Base-by-base conservation (phyloP, 2,329 filamentous ascomycete genomes). In the Penicillium sp. region DNA sequence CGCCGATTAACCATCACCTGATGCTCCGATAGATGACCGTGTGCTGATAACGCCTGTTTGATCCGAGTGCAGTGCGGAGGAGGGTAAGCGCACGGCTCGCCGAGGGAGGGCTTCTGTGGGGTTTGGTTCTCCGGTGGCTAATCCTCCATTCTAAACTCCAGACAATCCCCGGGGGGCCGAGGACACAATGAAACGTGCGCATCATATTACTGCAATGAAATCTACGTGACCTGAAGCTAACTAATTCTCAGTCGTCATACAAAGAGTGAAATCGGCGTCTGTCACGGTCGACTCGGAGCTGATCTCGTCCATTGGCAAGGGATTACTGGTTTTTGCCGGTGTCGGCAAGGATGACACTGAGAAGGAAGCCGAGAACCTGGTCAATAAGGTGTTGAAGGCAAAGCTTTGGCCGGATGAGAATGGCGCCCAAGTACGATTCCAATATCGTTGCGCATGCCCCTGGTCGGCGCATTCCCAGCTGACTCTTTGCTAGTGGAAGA, bases 261-360 rank as follows among this genome's bases (percentile, higher is more conserved):
- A 99, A 78, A 87, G 95, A 65, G 95, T 99, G 53, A 87, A 96
- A 60, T 98, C 93, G 44, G 94, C 94, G 60, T 97, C 94, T 7
- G 95, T 99, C 69, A 95, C 92, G 1, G 94, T 99, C 54, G 93
- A 99, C 73, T 89, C 91, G 71, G 84, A 96, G 73, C 80, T 96
- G 33, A 85, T 99, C 47, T 98, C 95, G 1, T 90, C 89, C 3
- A 98, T 99, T 69, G 91, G 92, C 60, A 91, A 89, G 76, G 95
- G 95, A 33, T 79, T 99, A 44, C 82, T 99, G 6, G 92, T 98
- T 35, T 89, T 99, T 73, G 94, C 94, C 22, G 95, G 93, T 27
- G 87, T 99, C 44, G 92, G 90, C 35, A 93, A 92, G 41, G 89
- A 93, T 55, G 95, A 99, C 72, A 96, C 92, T 2, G 85, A 89